These are phyloP conservation scores for Saccharomycopsis oosterbeekiorum DNA, from an alignment of 805 yeast species.

Conservation along the genomic window DNA sequence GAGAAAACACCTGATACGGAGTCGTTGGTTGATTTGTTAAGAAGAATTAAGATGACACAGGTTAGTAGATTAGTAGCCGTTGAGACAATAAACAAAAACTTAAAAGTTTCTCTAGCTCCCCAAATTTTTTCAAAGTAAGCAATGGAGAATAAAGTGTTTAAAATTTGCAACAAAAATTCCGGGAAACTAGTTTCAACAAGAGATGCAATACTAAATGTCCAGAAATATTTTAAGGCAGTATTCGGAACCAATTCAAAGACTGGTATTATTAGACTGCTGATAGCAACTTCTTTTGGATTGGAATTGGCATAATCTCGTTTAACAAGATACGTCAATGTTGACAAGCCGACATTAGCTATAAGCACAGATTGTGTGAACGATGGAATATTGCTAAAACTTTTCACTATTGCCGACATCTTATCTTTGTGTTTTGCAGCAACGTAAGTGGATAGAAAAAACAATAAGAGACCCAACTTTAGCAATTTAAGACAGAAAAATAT, in stretches of 20 bases:
- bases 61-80: slow-evolving; percentile 45
- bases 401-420: slow-evolving; percentile 3
- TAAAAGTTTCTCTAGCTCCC: slow-evolving; percentile 44
- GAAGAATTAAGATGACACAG: slow-evolving; percentile 23
- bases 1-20: slow-evolving; percentile 44
- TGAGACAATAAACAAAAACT: slow-evolving; percentile 40
- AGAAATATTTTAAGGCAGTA: slow-evolving; percentile 44
- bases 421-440: neutral
- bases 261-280: slow-evolving; percentile 41
- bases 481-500: neutral
- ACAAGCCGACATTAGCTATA: neutral
- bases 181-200: slow-evolving; percentile 46
- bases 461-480: slow-evolving; percentile 2
- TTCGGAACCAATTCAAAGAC: slow-evolving; percentile 56
- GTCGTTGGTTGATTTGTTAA: slow-evolving; percentile 23
- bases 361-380: neutral
- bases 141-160: slow-evolving; percentile 48
- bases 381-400: neutral
- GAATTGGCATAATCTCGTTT: neutral
- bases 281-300: slow-evolving; percentile 20
- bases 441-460: neutral
- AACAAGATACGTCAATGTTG: neutral
- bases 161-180: slow-evolving; percentile 36
- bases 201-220: slow-evolving; percentile 56
- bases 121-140: slow-evolving; percentile 57